Conservation (phyloP, 192 early-diverging fungal species). For the Tieghemiomyces parasiticus region DNA sequence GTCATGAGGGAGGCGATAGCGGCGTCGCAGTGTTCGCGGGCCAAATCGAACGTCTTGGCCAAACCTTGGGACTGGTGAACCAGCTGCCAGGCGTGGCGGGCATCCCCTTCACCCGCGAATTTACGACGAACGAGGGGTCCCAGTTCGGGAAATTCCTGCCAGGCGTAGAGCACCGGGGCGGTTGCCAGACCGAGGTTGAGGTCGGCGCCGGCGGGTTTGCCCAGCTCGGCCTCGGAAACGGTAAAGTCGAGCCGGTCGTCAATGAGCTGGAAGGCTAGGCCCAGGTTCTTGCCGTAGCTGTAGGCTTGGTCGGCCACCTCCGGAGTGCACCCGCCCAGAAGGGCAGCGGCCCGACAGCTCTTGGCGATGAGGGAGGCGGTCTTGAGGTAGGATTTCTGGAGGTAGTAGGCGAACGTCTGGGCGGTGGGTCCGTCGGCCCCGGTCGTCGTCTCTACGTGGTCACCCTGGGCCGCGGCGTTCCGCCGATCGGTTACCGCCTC, state of each 20-base stretch:
- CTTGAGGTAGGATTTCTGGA: constrained; percentile 92
- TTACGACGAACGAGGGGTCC: constrained; percentile 73
- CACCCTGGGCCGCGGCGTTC: background rate
- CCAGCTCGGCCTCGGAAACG: constrained; percentile 51
- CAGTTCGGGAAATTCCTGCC: constrained; percentile 74
- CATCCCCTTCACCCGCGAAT: constrained; percentile 65
- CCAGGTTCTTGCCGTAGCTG: constrained; percentile 76
- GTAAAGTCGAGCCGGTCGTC: constrained; percentile 92
- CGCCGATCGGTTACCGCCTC: constrained; percentile 13
- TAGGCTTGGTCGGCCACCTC: constrained; percentile 69
- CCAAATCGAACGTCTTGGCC: constrained; percentile 55
- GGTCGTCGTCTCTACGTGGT: background rate
- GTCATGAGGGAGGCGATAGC: constrained; percentile 52
- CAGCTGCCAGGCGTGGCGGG: constrained; percentile 50
- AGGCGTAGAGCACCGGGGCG: constrained; percentile 87
- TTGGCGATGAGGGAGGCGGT: constrained; percentile 90
- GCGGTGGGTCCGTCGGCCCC: background rate
- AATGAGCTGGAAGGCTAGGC: constrained; percentile 88
- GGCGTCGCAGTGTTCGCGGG: constrained; percentile 51
- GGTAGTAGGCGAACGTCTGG: constrained; percentile 68
- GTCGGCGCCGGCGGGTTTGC: constrained; percentile 86
- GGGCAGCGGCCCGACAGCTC: constrained; percentile 71
- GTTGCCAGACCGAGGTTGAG: constrained; percentile 81
- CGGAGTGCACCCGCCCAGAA: constrained; percentile 59
- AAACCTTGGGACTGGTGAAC: constrained; percentile 72